Conservation (phyloP, 2,329 filamentous ascomycete genomes). For the Plenodomus lindquistii region DNA sequence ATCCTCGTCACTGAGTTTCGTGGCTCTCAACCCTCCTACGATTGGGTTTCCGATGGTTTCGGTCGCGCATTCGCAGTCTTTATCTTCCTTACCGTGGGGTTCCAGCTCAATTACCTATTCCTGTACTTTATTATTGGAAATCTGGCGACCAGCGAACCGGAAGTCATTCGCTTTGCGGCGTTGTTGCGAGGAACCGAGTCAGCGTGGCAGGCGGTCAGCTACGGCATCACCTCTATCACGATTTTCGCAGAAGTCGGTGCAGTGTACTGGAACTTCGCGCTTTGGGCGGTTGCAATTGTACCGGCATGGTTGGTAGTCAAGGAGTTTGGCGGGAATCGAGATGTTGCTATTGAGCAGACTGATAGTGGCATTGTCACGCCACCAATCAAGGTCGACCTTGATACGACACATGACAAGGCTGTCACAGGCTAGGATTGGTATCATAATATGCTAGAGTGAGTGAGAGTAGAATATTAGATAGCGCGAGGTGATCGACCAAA, state of each 20-base stretch:
- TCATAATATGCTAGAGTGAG: too few relatives aligned
- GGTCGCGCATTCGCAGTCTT: constrained; percentile 69
- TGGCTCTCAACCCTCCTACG: constrained; percentile 61
- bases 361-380: constrained; percentile 6
- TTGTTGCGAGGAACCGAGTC: constrained; percentile 72
- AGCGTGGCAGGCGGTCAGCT: constrained; percentile 73
- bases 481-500: too few relatives aligned
- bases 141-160: constrained; percentile 62
- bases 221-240: constrained; percentile 65
- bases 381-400: constrained; percentile 8
- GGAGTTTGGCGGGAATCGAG: constrained; percentile 52
- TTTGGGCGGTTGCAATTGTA: constrained; percentile 66
- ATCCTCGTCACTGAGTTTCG: constrained; percentile 66
- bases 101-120: constrained; percentile 75
- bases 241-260: constrained; percentile 68
- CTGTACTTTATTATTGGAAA: constrained; percentile 74
- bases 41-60: constrained; percentile 68
- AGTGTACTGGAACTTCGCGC: constrained; percentile 70
- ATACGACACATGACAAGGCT: constrained; percentile 1
- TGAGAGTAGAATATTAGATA: too few relatives aligned
- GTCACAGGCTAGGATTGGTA: neutral
- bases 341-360: constrained; percentile 14
- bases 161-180: constrained; percentile 70
- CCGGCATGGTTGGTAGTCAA: constrained; percentile 70
- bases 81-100: constrained; percentile 67